Conservation (phyloP, 805 yeast genomes). For the Starmera dryadoides region DNA sequence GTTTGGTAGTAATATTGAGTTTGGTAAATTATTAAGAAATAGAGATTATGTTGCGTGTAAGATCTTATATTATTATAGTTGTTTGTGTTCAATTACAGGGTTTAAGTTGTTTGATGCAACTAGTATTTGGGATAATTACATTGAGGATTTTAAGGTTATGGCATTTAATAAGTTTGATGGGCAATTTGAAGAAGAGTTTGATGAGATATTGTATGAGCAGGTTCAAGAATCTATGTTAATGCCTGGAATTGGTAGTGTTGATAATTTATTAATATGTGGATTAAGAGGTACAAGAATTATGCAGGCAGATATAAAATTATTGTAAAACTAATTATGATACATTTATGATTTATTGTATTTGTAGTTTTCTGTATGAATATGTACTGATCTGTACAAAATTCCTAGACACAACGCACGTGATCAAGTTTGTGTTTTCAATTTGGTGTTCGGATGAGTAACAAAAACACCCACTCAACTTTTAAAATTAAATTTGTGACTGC, state of each 20-base stretch:
- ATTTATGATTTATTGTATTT: too few relatives aligned
- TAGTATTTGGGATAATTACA: not conserved
- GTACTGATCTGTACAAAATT: too few relatives aligned
- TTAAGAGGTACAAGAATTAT: too few relatives aligned
- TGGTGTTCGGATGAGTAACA: not conserved
- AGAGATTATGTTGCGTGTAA: not conserved
- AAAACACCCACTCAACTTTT: too few relatives aligned
- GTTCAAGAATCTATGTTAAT: not conserved
- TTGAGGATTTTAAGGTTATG: not conserved
- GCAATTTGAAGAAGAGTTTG: conserved; percentile 2
- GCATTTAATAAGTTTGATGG: not conserved
- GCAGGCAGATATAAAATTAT: too few relatives aligned
- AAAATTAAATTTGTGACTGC: not conserved
- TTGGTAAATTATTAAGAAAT: not conserved
- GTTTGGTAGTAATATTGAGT: not conserved
- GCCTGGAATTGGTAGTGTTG: too few relatives aligned
- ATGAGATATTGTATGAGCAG: not conserved
- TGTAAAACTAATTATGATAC: too few relatives aligned
- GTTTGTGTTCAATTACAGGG: not conserved
- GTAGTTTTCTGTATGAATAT: too few relatives aligned
- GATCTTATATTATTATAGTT: not conserved
- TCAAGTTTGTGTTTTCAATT: too few relatives aligned
- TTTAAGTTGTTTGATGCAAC: not conserved
- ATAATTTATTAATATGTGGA: too few relatives aligned
- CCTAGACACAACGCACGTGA: too few relatives aligned